Conservation (phyloP, 176 grass and related monocot genomes). For the Carex myosuroides region DNA sequence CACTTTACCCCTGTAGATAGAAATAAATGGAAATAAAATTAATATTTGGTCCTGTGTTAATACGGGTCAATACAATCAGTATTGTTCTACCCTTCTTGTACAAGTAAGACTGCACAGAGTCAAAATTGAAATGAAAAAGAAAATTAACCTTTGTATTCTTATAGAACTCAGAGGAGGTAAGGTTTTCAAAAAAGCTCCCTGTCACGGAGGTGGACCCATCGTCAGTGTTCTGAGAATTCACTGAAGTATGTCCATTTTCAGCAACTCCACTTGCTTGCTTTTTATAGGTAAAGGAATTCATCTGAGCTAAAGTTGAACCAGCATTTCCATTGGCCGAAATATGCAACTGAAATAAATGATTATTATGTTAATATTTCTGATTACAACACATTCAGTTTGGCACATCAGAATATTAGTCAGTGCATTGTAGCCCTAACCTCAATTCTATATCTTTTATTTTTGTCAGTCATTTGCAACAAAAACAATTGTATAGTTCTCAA, state of each 20-base stretch:
- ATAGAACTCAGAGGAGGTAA: conserved; percentile 94
- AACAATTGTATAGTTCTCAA: not conserved
- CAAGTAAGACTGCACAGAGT: not conserved
- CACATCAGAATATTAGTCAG: not conserved
- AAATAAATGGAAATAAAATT: not conserved
- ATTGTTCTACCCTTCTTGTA: not conserved
- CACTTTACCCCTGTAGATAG: not conserved
- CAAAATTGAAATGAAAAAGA: conserved; percentile 19
- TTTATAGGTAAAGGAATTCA: conserved; percentile 57
- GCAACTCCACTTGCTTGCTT: conserved; percentile 41
- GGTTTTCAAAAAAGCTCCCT: conserved; percentile 83
- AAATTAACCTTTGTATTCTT: conserved; percentile 86
- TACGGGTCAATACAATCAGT: not conserved
- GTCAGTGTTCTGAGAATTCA: conserved; percentile 39
- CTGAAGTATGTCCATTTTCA: conserved; percentile 29
- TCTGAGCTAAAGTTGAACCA: conserved; percentile 35
- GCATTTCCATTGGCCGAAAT: conserved; percentile 36
- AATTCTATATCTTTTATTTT: not conserved
- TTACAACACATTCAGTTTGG: not conserved
- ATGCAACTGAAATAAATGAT: conserved; percentile 43
- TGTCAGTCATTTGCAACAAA: not conserved
- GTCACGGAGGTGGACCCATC: conserved; percentile 36
- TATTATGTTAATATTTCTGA: not conserved
- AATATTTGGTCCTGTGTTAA: not conserved
- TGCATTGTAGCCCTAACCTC: not conserved